These are phyloP conservation scores for Nigrospora osmanthi DNA, from an alignment of 2,329 filamentous ascomycete genomes.

Conservation along the genomic window DNA sequence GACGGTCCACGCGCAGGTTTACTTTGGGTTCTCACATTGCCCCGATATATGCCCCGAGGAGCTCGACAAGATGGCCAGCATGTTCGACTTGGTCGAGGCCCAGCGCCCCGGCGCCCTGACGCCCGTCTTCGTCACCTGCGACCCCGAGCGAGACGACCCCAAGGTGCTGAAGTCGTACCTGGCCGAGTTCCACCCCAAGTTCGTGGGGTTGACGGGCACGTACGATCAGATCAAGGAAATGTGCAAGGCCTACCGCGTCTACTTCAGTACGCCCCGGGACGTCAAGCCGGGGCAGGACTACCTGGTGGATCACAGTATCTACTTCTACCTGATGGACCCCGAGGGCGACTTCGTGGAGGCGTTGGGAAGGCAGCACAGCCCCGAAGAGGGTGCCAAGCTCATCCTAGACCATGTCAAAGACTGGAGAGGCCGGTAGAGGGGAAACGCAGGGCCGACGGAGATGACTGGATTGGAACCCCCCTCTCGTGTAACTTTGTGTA, in stretches of 20 bases:
- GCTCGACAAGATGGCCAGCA: conserved; percentile 97
- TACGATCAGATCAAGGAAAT: conserved; percentile 91
- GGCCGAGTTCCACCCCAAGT: conserved; percentile 77
- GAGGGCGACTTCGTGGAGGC: conserved; percentile 98
- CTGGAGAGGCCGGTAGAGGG: conserved; percentile 26
- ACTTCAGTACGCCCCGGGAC: conserved; percentile 86
- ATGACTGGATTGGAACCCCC: no score
- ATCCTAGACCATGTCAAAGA: conserved; percentile 79
- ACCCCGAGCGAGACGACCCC: conserved; percentile 85
- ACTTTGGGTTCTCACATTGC: conserved; percentile 98
- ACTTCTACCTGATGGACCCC: conserved; percentile 99
- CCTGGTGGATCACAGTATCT: conserved; percentile 96
- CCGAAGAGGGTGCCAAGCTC: conserved; percentile 73
- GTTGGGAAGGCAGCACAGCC: conserved; percentile 87
- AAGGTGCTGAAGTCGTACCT: conserved; percentile 80
- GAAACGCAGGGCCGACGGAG: no score
- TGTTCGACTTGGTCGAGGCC: conserved; percentile 67
- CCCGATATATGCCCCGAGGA: conserved; percentile 98
- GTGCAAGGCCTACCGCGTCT: conserved; percentile 94
- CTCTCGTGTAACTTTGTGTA: no score
- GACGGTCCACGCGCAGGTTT: conserved; percentile 52
- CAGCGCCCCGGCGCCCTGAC: conserved; percentile 47
- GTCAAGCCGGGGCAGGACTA: conserved; percentile 95
- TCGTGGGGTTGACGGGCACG: conserved; percentile 84
- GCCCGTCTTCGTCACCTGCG: conserved; percentile 91